Percentiles rank a stretch among this genome's conserved stretches.
phyloP scores from a whole-genome alignment of 495 filamentous ascomycete species.

The Xylaria nigripes region DNA sequence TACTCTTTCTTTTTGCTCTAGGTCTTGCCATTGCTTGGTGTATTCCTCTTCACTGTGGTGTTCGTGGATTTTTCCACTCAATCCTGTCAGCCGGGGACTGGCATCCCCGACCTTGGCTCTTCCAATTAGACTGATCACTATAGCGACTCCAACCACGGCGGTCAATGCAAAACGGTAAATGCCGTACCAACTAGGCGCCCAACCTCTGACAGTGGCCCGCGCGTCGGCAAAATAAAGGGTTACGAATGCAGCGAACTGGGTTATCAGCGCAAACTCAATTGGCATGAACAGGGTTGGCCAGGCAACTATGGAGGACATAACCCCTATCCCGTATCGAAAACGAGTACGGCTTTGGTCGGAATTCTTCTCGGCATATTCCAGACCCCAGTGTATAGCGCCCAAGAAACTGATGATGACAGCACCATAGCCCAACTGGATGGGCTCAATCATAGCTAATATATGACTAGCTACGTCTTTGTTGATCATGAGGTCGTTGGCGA shows the following conservation, averaged over 20 bases:
- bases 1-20: slow-evolving; percentile 48
- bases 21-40: slow-evolving; percentile 56
- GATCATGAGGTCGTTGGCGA: slow-evolving; percentile 47
- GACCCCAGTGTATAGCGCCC: slow-evolving; percentile 90
- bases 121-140: slow-evolving; percentile 79
- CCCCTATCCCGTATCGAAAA: slow-evolving; percentile 72
- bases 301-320: slow-evolving; percentile 73
- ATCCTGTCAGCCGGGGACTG: slow-evolving; percentile 30
- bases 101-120: slow-evolving; percentile 71
- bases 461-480: slow-evolving; percentile 62
- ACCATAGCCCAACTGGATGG: slow-evolving; percentile 87
- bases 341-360: slow-evolving; percentile 26
- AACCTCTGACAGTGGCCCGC: slow-evolving; percentile 63
- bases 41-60: slow-evolving; percentile 31
- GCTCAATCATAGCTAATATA: slow-evolving; percentile 74
- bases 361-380: slow-evolving; percentile 53
- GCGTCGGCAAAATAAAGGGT: slow-evolving; percentile 85
- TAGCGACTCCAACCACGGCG: slow-evolving; percentile 80
- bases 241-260: slow-evolving; percentile 83
- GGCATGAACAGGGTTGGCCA: slow-evolving; percentile 92
- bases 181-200: slow-evolving; percentile 86
- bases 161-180: slow-evolving; percentile 95
- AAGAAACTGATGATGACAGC: slow-evolving; percentile 94
- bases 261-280: slow-evolving; percentile 77
- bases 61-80: slow-evolving; percentile 56